Evolutionary conservation across 495 filamentous ascomycete species (phyloP).

Genomic region (Xylaria venustula): DNA sequence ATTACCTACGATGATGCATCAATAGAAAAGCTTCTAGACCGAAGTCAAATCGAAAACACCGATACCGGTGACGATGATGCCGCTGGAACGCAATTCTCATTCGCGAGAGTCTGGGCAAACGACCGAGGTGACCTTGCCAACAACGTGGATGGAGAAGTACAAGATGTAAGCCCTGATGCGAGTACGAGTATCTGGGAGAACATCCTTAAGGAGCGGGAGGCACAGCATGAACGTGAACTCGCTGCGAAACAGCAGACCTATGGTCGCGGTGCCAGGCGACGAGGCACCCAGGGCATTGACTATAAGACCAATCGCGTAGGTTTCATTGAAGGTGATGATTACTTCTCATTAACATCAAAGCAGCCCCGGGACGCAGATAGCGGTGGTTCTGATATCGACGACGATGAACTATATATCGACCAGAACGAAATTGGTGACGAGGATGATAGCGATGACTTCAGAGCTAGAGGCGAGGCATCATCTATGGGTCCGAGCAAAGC

Average conservation of each 20-base stretch:
- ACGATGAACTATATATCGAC: constrained; percentile 26
- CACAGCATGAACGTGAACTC: constrained; percentile 66
- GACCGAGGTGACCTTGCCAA: constrained; percentile 50
- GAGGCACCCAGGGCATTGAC: constrained; percentile 30
- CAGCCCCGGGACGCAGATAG: constrained; percentile 22
- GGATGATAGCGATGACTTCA: constrained; percentile 16
- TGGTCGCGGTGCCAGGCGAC: constrained; percentile 75
- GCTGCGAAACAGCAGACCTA: constrained; percentile 63
- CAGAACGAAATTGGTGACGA: constrained; percentile 14
- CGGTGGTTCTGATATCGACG: constrained; percentile 24
- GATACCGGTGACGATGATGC: constrained; percentile 53
- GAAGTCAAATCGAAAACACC: constrained; percentile 75
- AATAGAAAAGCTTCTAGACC: constrained; percentile 85
- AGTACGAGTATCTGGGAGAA: constrained; percentile 76
- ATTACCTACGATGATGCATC: constrained; percentile 78
- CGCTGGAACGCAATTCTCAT: constrained; percentile 78
- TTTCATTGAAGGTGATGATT: constrained; percentile 31
- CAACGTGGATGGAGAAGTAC: constrained; percentile 51
- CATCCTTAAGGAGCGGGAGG: constrained; percentile 79
- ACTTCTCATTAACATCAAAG: constrained; percentile 21
- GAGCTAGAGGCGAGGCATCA: not conserved
- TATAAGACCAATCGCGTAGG: constrained; percentile 33
- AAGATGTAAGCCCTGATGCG: constrained; percentile 55
- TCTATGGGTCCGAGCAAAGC: not conserved
- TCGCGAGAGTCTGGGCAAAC: constrained; percentile 91